These are phyloP conservation scores for Backusella macrospora DNA, from an alignment of 192 early-diverging fungal species.

Conservation along the genomic window DNA sequence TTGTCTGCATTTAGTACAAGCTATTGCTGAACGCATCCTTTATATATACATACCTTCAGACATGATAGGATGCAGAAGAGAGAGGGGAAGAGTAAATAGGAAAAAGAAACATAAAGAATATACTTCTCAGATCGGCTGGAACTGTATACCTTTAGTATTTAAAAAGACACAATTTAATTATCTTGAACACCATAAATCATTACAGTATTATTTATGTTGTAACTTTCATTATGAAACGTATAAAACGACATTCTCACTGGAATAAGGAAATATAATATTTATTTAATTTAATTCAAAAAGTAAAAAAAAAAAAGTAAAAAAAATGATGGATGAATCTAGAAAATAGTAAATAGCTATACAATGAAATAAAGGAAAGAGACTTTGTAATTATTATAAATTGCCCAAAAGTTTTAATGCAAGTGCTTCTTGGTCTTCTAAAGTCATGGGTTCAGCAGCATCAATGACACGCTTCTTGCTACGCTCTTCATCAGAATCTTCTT, in stretches of 20 bases:
- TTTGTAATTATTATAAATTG: neutral
- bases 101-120: no score
- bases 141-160: no score
- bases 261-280: neutral
- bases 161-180: no score
- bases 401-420: conserved; percentile 58
- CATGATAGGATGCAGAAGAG: neutral
- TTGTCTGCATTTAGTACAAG: neutral
- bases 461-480: conserved; percentile 47
- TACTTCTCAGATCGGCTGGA: no score
- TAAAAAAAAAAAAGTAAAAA: neutral
- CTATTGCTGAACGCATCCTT: neutral
- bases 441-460: conserved; percentile 57
- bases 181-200: no score
- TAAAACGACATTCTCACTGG: neutral
- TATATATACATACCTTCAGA: neutral
- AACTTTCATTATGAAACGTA: conserved; percentile 1
- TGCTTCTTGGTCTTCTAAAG: conserved; percentile 63
- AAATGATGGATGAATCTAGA: conserved; percentile 4
- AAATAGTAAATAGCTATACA: conserved; percentile 1
- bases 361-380: neutral
- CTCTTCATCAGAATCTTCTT: conserved; percentile 39
- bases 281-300: neutral
- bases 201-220: neutral
- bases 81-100: neutral